phyloP scores from a whole-genome alignment of 148 eudicot species.

The Rhododendron ovatum region DNA sequence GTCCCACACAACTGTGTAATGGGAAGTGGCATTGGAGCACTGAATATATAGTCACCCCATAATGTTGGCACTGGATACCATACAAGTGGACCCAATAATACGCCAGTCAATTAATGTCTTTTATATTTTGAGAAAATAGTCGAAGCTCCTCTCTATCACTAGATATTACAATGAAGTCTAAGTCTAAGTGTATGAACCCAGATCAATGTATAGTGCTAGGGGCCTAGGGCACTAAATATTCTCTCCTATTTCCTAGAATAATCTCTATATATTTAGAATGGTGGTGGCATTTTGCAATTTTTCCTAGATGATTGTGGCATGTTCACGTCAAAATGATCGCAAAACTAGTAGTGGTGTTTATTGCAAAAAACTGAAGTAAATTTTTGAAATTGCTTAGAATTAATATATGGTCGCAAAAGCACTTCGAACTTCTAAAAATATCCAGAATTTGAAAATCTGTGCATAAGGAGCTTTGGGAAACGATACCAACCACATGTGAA shows the following conservation, averaged over 20 bases:
- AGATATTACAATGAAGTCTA: background rate
- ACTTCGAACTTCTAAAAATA: background rate
- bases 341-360: background rate
- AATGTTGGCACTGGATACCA: too few species aligned
- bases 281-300: background rate
- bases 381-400: too few species aligned
- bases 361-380: too few species aligned
- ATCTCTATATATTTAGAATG: background rate
- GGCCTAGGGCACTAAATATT: too few species aligned
- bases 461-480: background rate
- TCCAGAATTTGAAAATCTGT: background rate
- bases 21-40: too few species aligned
- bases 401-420: too few species aligned
- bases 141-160: background rate
- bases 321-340: background rate
- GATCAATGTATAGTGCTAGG: background rate
- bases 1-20: too few species aligned
- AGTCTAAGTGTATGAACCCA: too few species aligned
- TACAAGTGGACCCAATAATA: too few species aligned
- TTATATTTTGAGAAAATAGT: too few species aligned
- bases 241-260: background rate
- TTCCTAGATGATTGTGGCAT: background rate
- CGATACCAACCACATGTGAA: background rate
- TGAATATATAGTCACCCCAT: too few species aligned
- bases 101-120: too few species aligned